Percentiles rank a stretch among this genome's conserved stretches.
phyloP scores from a whole-genome alignment of 495 filamentous ascomycete species.

The Parathielavia hyrcaniae region DNA sequence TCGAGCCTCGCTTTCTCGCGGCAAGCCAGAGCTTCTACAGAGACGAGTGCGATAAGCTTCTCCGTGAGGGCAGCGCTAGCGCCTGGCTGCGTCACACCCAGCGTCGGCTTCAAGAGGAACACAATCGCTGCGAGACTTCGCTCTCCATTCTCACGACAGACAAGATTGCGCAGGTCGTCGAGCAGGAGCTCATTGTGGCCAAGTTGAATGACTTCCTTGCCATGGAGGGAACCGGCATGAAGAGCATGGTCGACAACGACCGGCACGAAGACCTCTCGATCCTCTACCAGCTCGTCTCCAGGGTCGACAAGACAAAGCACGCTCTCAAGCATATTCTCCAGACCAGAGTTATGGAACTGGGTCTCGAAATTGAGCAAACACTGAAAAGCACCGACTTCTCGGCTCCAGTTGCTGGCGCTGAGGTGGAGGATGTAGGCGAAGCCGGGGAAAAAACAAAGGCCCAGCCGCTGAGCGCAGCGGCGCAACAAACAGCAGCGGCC shows the following conservation, averaged over 20 bases:
- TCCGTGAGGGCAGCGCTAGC: conserved; percentile 72
- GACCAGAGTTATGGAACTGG: conserved; percentile 69
- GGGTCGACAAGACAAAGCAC: conserved; percentile 70
- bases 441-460: conserved; percentile 41
- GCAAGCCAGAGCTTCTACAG: conserved; percentile 69
- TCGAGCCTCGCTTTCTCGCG: conserved; percentile 71
- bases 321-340: conserved; percentile 65
- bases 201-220: conserved; percentile 76
- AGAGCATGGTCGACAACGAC: conserved; percentile 88
- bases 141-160: conserved; percentile 60
- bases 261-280: conserved; percentile 65
- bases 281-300: conserved; percentile 67
- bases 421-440: conserved; percentile 45
- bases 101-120: conserved; percentile 70
- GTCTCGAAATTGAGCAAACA: conserved; percentile 69
- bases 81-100: conserved; percentile 75
- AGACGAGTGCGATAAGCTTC: conserved; percentile 61
- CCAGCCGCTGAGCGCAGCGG: conserved; percentile 38
- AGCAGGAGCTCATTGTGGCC: conserved; percentile 67
- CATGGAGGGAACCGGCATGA: conserved; percentile 76
- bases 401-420: conserved; percentile 33
- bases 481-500: conserved; percentile 65
- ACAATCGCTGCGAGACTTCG: conserved; percentile 71
- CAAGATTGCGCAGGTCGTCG: conserved; percentile 73
- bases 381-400: conserved; percentile 48